Evolutionary conservation across 768 basidiomycete species (phyloP).

Genomic region (Termitomyces heimii): DNA sequence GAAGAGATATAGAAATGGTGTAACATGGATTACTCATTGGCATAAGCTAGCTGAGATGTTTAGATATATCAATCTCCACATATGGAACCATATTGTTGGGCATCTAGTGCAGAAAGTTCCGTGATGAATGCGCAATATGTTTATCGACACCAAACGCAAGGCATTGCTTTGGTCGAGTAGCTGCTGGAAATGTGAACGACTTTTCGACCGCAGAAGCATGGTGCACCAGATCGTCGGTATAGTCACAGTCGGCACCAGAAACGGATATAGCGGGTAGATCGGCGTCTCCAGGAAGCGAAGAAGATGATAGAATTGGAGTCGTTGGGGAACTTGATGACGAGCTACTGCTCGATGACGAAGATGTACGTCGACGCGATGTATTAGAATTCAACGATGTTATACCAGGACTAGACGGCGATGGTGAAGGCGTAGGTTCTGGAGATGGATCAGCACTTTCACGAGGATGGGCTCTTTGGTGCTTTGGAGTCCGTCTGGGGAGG

Average conservation of each 20-base stretch:
- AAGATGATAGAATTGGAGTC: conserved; percentile 4
- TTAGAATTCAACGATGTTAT: conserved; percentile 5
- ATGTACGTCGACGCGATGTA: conserved; percentile 6
- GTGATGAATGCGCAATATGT: background rate
- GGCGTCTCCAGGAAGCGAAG: background rate
- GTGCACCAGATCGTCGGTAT: background rate
- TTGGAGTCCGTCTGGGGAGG: conserved; percentile 21
- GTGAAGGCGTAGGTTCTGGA: background rate
- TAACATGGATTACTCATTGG: background rate
- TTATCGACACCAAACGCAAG: background rate
- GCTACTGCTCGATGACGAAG: conserved; percentile 14
- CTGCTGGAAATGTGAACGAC: background rate
- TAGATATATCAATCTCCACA: background rate
- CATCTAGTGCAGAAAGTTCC: background rate
- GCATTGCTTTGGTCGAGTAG: background rate
- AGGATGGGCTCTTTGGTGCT: conserved; percentile 9
- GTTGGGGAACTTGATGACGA: conserved; percentile 10
- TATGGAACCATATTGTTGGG: too few relatives aligned
- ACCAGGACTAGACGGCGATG: conserved; percentile 8
- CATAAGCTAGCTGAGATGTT: too few relatives aligned
- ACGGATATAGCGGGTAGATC: background rate
- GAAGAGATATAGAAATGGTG: background rate
- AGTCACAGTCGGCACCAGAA: conserved; percentile 7
- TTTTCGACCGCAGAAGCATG: background rate
- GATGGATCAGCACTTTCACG: conserved; percentile 1